Conservation (phyloP, 2,329 filamentous ascomycete genomes). For the Fusarium protoensiforme region DNA sequence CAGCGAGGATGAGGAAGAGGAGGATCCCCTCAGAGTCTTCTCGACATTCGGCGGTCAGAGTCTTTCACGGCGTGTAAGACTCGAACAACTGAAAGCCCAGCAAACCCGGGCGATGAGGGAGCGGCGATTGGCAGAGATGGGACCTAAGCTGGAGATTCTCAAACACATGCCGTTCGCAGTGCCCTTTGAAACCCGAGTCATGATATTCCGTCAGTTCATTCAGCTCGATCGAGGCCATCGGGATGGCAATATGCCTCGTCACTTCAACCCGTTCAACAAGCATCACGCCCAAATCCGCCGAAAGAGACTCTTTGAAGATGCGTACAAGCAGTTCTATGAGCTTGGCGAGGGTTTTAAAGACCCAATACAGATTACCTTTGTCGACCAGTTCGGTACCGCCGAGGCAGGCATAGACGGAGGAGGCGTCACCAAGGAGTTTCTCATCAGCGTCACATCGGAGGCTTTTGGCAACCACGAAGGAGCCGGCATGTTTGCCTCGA, state of each 20-base stretch:
- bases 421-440: slow-evolving; percentile 96
- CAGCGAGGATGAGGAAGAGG: slow-evolving; percentile 51
- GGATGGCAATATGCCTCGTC: slow-evolving; percentile 23
- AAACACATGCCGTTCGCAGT: slow-evolving; percentile 98
- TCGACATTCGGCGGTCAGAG: slow-evolving; percentile 64
- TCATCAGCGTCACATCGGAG: slow-evolving; percentile 87
- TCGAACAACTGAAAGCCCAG: slow-evolving; percentile 71
- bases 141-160: slow-evolving; percentile 88
- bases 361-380: slow-evolving; percentile 95
- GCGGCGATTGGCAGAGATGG: slow-evolving; percentile 80
- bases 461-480: slow-evolving; percentile 72
- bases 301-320: slow-evolving; percentile 85
- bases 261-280: slow-evolving; percentile 54
- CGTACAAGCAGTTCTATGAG: slow-evolving; percentile 83
- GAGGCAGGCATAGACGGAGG: slow-evolving; percentile 98
- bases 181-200: slow-evolving; percentile 89
- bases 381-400: slow-evolving; percentile 85
- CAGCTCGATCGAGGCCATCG: slow-evolving; percentile 67
- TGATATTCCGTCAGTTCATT: slow-evolving; percentile 96
- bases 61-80: slow-evolving; percentile 70
- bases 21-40: slow-evolving; percentile 40
- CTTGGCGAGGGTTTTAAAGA: slow-evolving; percentile 89
- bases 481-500: slow-evolving; percentile 78
- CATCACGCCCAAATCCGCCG: slow-evolving; percentile 86
- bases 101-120: slow-evolving; percentile 75